A percentile compares a stretch with the other conserved stretches of the same genome.
These are phyloP conservation scores for Digitaria exilis DNA, from an alignment of 202 grass and related monocot genomes.

Conservation along the genomic window DNA sequence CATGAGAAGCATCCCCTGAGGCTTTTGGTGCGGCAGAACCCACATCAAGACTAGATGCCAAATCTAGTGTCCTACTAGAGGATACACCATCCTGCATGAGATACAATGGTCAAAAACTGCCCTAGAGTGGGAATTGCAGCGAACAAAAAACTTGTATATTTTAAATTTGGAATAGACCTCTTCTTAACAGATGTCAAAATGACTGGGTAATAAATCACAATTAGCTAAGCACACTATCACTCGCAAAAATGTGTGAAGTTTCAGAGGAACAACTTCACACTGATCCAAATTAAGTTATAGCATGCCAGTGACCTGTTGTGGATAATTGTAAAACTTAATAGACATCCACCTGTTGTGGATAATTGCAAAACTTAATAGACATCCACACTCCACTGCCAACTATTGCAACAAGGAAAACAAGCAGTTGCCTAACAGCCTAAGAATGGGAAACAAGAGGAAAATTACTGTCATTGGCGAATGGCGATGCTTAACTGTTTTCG, in stretches of 20 bases:
- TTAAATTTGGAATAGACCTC: neutral
- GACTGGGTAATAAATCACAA: neutral
- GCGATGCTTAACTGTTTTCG: slow-evolving; percentile 78
- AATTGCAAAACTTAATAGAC: neutral
- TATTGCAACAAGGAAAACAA: slow-evolving; percentile 5
- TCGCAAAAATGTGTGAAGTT: neutral
- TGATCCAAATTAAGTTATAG: neutral
- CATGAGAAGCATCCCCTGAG: slow-evolving; percentile 44
- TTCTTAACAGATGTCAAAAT: neutral
- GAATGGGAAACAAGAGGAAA: neutral
- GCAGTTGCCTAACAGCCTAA: neutral
- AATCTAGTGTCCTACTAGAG: slow-evolving; percentile 81
- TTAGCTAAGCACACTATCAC: neutral
- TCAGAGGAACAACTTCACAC: neutral
- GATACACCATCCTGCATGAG: slow-evolving; percentile 61
- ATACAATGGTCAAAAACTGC: slow-evolving; percentile 30
- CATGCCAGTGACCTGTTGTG: neutral
- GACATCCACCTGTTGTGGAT: neutral
- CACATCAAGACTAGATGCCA: slow-evolving; percentile 90
- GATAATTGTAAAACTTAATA: neutral
- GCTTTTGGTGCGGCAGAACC: slow-evolving; percentile 53
- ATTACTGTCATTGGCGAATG: neutral
- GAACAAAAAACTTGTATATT: neutral
- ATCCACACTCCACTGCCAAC: neutral
- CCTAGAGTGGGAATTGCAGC: neutral